Base-by-base conservation (phyloP, 768 basidiomycete genomes). In the Imleria badia region DNA sequence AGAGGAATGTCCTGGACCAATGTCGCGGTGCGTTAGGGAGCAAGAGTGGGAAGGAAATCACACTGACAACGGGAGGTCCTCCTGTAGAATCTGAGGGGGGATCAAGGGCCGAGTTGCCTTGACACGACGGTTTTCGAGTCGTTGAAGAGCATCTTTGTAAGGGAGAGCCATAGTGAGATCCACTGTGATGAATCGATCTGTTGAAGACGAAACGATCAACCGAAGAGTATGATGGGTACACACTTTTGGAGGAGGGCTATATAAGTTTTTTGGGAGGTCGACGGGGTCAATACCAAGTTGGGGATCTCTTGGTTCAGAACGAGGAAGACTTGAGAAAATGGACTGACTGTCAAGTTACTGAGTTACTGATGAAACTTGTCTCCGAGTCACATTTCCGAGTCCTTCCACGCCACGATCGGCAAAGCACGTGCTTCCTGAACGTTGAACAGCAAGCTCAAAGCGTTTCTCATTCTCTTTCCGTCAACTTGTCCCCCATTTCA, bases 1-100 rank as follows among this genome's bases (percentile, higher is more conserved):
- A 82, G 65, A 79, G 76, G 53, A 94, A 75, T 57, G 89, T 88
- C 53, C 90, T 94, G 49, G 13, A 58, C 42, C 43, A 56, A 41
- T 47, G 49, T 56, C 22, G 29, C 5, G 42, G 40, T 43, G 51
- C 19, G 38, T 60, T 19, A 58, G 29, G 30, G 13, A 22, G 40
- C 5, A 6, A 43, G 36, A 20, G 45, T 4, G 20, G 31, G 40
- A 10, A 12, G 23, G 5, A 44, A 6, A 41, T 30, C 6, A 43
- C 15, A 57, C 83, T 48, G 73, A 91, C 89, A 93, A 73, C 40
- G 91, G 91, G n/a, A 91, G 80, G 71, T 98, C 94, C 71, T 98
- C 94, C 61, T 90, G 89, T 2, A 98, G 80, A 56, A 98, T 96
- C 67, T 95, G 94, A 20, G 94, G 94, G 47, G 94, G 94, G 52